These are phyloP conservation scores for Exophiala calicioides DNA, from an alignment of 2,329 filamentous ascomycete species.

Conservation along the genomic window DNA sequence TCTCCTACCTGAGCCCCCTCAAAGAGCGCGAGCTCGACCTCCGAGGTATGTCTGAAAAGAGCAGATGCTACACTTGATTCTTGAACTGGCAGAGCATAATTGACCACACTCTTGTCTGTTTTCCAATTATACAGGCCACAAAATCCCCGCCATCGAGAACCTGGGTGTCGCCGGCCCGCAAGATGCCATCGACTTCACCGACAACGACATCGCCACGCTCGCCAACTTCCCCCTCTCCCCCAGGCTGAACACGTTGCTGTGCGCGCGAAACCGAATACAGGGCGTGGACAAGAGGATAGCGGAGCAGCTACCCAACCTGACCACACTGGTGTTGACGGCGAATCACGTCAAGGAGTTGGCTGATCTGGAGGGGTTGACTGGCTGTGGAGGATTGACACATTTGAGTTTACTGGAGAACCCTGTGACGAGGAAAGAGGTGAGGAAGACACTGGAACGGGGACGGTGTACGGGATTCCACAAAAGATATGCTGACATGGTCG, in stretches of 20 bases:
- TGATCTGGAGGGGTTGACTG: slow-evolving; percentile 78
- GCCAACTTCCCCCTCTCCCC: slow-evolving; percentile 92
- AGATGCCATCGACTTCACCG: slow-evolving; percentile 95
- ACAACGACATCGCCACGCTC: slow-evolving; percentile 90
- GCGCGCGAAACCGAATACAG: slow-evolving; percentile 84
- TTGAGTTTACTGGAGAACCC: slow-evolving; percentile 84
- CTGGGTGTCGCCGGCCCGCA: slow-evolving; percentile 89
- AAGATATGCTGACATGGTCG: neutral
- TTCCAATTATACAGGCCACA: slow-evolving; percentile 74
- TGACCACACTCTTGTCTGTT: slow-evolving; percentile 69
- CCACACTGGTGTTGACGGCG: slow-evolving; percentile 76
- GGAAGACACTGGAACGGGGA: slow-evolving; percentile 39
- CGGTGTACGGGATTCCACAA: too few species aligned
- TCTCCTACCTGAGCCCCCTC: slow-evolving; percentile 97
- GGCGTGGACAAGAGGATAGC: slow-evolving; percentile 75
- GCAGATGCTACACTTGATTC: slow-evolving; percentile 84
- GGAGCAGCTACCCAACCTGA: slow-evolving; percentile 76
- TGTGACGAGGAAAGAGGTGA: slow-evolving; percentile 85
- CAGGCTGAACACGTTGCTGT: slow-evolving; percentile 80
- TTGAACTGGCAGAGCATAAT: slow-evolving; percentile 65
- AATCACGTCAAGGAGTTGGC: slow-evolving; percentile 83
- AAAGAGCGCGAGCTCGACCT: slow-evolving; percentile 99
- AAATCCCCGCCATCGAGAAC: slow-evolving; percentile 97
- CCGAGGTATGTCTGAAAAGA: slow-evolving; percentile 97
- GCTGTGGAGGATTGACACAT: slow-evolving; percentile 72